Evolutionary conservation across 805 yeast genomes (phyloP).

Genomic region (Kodamaea lidongshanica): DNA sequence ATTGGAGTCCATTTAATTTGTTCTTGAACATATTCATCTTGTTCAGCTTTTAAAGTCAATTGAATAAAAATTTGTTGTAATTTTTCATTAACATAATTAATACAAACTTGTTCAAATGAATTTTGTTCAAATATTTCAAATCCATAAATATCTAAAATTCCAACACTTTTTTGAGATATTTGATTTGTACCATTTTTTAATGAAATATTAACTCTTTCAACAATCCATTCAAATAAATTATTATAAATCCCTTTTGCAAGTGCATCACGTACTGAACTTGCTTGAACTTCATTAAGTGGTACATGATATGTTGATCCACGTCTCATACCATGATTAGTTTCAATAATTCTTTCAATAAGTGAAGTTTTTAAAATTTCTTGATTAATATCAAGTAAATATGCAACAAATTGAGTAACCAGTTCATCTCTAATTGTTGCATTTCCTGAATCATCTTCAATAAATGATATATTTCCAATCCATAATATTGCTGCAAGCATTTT

Average conservation of each 20-base stretch:
- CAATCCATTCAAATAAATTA: constrained; percentile 95
- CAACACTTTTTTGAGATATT: constrained; percentile 68
- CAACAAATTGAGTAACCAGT: constrained; percentile 91
- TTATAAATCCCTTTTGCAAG: constrained; percentile 90
- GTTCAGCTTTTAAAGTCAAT: constrained; percentile 92
- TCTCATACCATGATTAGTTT: constrained; percentile 82
- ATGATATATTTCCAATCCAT: constrained; percentile 92
- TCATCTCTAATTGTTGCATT: constrained; percentile 76
- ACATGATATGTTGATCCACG: constrained; percentile 93
- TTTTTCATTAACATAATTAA: constrained; percentile 93
- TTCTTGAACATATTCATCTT: constrained; percentile 93
- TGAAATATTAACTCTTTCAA: constrained; percentile 79
- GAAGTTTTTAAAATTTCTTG: constrained; percentile 60
- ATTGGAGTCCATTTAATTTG: constrained; percentile 97
- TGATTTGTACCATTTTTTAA: constrained; percentile 47
- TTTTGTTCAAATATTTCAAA: constrained; percentile 94
- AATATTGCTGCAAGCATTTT: constrained; percentile 75
- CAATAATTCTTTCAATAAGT: constrained; percentile 74
- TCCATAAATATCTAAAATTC: constrained; percentile 92
- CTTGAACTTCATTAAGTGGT: constrained; percentile 87
- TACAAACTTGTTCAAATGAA: constrained; percentile 92
- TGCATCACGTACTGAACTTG: constrained; percentile 92
- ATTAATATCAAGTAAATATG: constrained; percentile 80
- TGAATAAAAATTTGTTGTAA: constrained; percentile 95
- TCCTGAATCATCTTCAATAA: constrained; percentile 80